Percentiles rank a stretch among this genome's conserved stretches.
Conservation (phyloP, 495 filamentous ascomycete genomes). For the Penicillium steckii region DNA sequence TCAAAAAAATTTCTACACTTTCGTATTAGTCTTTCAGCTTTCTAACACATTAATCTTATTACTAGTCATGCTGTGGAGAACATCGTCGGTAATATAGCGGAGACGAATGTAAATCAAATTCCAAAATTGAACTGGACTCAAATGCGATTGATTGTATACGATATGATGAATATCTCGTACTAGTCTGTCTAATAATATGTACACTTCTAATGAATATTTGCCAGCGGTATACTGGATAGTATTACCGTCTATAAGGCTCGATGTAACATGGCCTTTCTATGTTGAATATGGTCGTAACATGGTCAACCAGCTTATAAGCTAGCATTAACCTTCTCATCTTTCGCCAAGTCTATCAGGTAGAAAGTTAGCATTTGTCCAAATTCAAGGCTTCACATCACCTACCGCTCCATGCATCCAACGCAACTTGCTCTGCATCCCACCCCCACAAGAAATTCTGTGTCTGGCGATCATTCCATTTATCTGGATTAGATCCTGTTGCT, state of each 20-base stretch:
- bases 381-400: conserved; percentile 5
- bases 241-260: background rate
- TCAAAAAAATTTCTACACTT: conserved; percentile 8
- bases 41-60: too few relatives aligned
- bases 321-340: conserved; percentile 5
- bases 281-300: background rate
- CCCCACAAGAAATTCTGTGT: conserved; percentile 47
- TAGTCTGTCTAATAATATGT: background rate
- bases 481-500: conserved; percentile 36
- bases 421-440: conserved; percentile 47
- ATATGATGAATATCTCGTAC: background rate
- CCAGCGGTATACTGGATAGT: background rate
- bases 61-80: background rate
- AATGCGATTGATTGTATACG: background rate
- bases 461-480: conserved; percentile 50
- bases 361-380: conserved; percentile 5
- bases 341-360: background rate
- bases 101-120: too few relatives aligned
- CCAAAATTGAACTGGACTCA: too few relatives aligned
- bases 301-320: conserved; percentile 5
- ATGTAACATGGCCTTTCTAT: background rate
- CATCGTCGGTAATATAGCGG: too few relatives aligned
- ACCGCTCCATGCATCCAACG: conserved; percentile 42
- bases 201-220: background rate
- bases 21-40: background rate